Conservation (phyloP, 2,329 filamentous ascomycete genomes). For the Scedosporium minutisporum region DNA sequence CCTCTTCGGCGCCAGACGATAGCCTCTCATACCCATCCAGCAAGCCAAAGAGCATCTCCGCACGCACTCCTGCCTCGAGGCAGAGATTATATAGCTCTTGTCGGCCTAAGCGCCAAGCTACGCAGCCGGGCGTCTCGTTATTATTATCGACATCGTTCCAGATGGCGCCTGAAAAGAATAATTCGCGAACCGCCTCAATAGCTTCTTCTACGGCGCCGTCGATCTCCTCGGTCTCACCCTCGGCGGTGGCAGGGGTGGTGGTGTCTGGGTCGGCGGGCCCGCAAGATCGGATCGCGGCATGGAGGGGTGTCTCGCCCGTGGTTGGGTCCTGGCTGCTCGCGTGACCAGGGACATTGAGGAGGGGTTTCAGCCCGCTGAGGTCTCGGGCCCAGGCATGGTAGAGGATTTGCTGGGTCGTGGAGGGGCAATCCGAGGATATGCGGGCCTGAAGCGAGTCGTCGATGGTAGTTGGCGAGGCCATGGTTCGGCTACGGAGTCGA, state of each 20-base stretch:
- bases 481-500: not conserved
- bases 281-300: conserved; percentile 78
- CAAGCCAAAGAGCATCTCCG: conserved; percentile 75
- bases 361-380: conserved; percentile 53
- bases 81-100: conserved; percentile 67
- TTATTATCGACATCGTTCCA: conserved; percentile 91
- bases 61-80: conserved; percentile 82
- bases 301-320: conserved; percentile 79
- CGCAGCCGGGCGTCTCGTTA: conserved; percentile 83
- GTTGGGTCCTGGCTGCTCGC: conserved; percentile 74
- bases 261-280: conserved; percentile 28
- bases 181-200: conserved; percentile 58
- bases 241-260: conserved; percentile 1
- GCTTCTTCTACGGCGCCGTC: conserved; percentile 47
- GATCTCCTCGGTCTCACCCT: conserved; percentile 20
- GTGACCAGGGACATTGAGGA: conserved; percentile 54
- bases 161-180: conserved; percentile 82
- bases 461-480: conserved; percentile 18
- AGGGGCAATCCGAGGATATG: conserved; percentile 43
- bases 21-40: conserved; percentile 75
- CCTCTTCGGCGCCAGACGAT: conserved; percentile 42
- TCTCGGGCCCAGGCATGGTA: conserved; percentile 51
- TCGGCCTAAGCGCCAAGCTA: conserved; percentile 63
- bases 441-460: conserved; percentile 43
- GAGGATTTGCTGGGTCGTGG: conserved; percentile 40